Conservation (phyloP, 495 filamentous ascomycete species). For the Penicillium soppii region DNA sequence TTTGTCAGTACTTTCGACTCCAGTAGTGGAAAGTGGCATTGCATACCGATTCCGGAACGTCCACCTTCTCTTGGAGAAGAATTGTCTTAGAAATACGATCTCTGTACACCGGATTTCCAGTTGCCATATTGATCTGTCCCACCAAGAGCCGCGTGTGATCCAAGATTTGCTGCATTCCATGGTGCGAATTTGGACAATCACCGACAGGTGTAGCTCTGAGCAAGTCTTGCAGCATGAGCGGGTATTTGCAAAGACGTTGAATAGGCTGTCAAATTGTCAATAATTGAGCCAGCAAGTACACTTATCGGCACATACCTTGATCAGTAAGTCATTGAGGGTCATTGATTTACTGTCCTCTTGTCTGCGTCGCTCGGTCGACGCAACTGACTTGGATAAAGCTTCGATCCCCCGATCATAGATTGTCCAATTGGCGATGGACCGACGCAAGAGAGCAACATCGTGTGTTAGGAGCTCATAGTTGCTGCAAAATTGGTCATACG, state of each 20-base stretch:
- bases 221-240: conserved; percentile 80
- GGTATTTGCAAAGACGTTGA: conserved; percentile 91
- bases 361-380: conserved; percentile 63
- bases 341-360: conserved; percentile 70
- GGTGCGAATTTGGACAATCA: conserved; percentile 79
- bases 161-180: conserved; percentile 73
- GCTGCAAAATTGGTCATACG: conserved; percentile 84
- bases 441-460: conserved; percentile 68
- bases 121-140: conserved; percentile 74
- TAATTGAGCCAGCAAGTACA: not conserved
- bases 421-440: conserved; percentile 72
- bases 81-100: conserved; percentile 53
- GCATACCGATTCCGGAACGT: conserved; percentile 67
- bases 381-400: conserved; percentile 72
- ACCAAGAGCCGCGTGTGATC: conserved; percentile 69
- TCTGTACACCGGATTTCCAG: conserved; percentile 42
- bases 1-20: conserved; percentile 7
- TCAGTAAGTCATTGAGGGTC: conserved; percentile 80
- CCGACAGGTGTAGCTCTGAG: conserved; percentile 76
- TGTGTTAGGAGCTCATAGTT: conserved; percentile 82
- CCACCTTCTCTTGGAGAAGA: conserved; percentile 53
- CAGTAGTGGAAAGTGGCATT: not conserved
- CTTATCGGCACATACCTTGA: conserved; percentile 67
- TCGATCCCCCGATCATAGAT: conserved; percentile 86
- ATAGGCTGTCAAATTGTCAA: conserved; percentile 64